Evolutionary conservation across 2,329 filamentous ascomycete genomes (phyloP), one percentile per base, ranked within the genome.

Genomic region (Fusarium sp.): DNA sequence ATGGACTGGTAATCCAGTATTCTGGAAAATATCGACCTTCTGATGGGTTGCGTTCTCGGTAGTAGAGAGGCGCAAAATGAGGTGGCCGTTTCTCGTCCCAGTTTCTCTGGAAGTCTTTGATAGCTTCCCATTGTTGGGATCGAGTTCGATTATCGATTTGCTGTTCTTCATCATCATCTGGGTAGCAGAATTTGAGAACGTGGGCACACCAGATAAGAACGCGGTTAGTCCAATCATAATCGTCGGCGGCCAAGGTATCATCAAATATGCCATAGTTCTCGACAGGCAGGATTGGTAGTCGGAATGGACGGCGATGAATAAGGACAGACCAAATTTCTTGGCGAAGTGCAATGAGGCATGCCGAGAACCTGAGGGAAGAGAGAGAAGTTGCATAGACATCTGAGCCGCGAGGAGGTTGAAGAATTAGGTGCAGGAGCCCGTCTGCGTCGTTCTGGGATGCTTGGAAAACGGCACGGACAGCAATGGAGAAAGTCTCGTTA

Each of bases 1-100:
- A 73, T 19, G 63, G 70, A 3, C 66, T 74, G 2, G 58, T 50
- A 0, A 71, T 40, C 72, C 67, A 74, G 13, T 3, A 73, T 62
- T 1, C 44, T 50, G 33, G 72, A 10, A 46, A 74, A 2, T 71
- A 64, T 4, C 50, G 64, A 1, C 60, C 61, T 9, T 71, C 33
- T 11, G 42, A n/a, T 12, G 67, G 60, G 16, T 62, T 60, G 1
- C 64, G 53, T 21, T 71, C 72, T 3, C 42, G 12, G 13, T 69
- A 73, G 9, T 69, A 73, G 2, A 74, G 54, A 0, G 72, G 61
- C 0, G 44, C 56, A 18, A 74, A 71, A 3, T 73, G 28, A 18
- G 47, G 46, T 2, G 46, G 46, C 2, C 46, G 28, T 32, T 32
- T 32, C 9, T 32, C 46, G 0, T 49, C 46, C 46, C 28, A 49